Base-by-base conservation (phyloP, 2,329 filamentous ascomycete genomes). In the Ophiostoma himal-ulmi region DNA sequence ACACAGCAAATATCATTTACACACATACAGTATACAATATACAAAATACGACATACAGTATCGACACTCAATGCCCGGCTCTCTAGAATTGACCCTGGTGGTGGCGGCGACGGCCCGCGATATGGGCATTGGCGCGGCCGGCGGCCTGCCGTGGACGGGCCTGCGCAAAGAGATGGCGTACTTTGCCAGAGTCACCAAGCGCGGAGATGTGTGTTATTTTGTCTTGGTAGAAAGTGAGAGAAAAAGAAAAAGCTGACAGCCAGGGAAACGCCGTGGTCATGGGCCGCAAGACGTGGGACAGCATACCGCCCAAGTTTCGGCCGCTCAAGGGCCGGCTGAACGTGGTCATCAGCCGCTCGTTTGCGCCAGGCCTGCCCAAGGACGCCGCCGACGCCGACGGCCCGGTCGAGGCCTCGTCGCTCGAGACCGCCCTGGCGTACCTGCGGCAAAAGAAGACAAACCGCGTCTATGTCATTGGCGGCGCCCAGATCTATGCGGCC, bases 201-300 rank as follows among this genome's bases (percentile, higher is more conserved):
- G 89, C 20, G 78, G 87, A 0, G 82, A 74, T 13, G 74, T 74
- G 54, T 8, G 68, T 54, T 54, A 17, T 13, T 60, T 8, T 22
- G 17, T 22, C 7, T 26, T 6, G 20, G 5, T 54, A 22, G 3
- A 54, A 7, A 54, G n/a, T 13, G 39, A 44, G 5, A 44, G 39
- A 66, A 37, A 66, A 14, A 48, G 44, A 30, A 20, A 39, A 36
- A 26, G 22, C n/a, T 68, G 22, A 41, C 66, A 10, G 11, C 2
- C 48, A 54, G 52, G 48, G 20, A 60, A 94, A 94, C 79, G 91
- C 92, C 22, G 92, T 98, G 68, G 90, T 99, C 75, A 99, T 99
- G 95, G 95, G 95, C 72, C 91, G 95, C 77, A 97, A 96, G 80
- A 99, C 95, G 0, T 99, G 94, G 90, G 93, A 96, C 69, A 93